Evolutionary conservation across 2,329 filamentous ascomycete species (phyloP), one percentile per base, ranked within the genome.

Genomic region (Xylaria sp.): DNA sequence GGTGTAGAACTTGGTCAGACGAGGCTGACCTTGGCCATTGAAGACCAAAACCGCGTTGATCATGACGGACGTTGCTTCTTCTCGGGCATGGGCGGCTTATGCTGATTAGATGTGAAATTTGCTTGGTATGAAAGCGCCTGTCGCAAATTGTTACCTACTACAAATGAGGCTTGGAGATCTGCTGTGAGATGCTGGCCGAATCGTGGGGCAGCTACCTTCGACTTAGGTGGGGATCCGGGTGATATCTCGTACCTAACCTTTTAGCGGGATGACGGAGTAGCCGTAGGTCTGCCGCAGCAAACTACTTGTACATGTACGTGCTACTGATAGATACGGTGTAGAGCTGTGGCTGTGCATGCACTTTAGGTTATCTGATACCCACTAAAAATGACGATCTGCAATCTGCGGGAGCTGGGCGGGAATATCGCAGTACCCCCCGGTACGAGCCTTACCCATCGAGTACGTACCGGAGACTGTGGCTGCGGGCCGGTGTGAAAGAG

Each of bases 1-100:
- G 1, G 95, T 97, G 80, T 99, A 99, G 85, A 99, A 99, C 77
- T 98, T 98, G 74, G 95, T 98, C 79, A 99, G 87, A 63, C 96
- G 91, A 42, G 96, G 95, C 81, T 99, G 95, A 71, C 96, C 96
- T 75, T 95, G 93, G 83, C 97, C 97, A 78, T 99, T 99, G 85
- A 99, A 99, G 79, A 99, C 95, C 72, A 99, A 86, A 69, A 99
- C 95, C 36, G 96, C 96, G 85, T 97, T 99, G 81, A 99, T 98
- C 96, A 99, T 99, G 73, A 73, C 82, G 66, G 61, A 25, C 11
- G 25, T 9, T 45, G 39, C 25, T 51, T 59, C 61, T 36, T 17
- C 20, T 61, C 58, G 29, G 63, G 63, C 63, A 69, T 66, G 45
- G 38, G 63, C 54, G 42, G 39, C 49, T 36, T 29, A 20, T 44